A percentile compares a stretch with the other conserved stretches of the same genome.
Conservation (phyloP, 2,329 filamentous ascomycete species). For the Neobulgaria alba region DNA sequence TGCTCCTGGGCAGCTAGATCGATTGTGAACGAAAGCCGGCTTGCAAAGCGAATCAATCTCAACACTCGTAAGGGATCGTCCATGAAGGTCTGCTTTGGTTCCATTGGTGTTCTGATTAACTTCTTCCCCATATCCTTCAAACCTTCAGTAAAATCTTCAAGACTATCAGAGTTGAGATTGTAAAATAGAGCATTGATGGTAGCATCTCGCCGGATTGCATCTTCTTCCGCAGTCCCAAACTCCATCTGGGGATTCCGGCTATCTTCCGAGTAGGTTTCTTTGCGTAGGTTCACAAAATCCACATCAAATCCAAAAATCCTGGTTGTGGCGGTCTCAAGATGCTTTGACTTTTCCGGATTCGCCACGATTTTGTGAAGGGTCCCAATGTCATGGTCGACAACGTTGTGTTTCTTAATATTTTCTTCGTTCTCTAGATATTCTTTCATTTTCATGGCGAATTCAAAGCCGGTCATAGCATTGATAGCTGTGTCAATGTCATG, state of each 20-base stretch:
- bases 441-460: slow-evolving; percentile 62
- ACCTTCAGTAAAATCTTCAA: slow-evolving; percentile 84
- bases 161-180: slow-evolving; percentile 68
- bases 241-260: slow-evolving; percentile 88
- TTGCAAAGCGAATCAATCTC: slow-evolving; percentile 82
- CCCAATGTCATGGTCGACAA: slow-evolving; percentile 52
- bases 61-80: slow-evolving; percentile 87
- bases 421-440: slow-evolving; percentile 56
- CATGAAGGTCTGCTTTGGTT: slow-evolving; percentile 85
- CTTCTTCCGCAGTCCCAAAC: slow-evolving; percentile 85
- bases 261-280: slow-evolving; percentile 82
- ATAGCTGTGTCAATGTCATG: slow-evolving; percentile 82
- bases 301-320: slow-evolving; percentile 80
- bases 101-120: slow-evolving; percentile 76
- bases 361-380: slow-evolving; percentile 80
- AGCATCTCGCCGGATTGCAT: slow-evolving; percentile 81
- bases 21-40: slow-evolving; percentile 71
- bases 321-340: slow-evolving; percentile 85
- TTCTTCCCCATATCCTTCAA: slow-evolving; percentile 63
- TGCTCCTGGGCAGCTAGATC: slow-evolving; percentile 57
- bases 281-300: slow-evolving; percentile 89
- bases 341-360: slow-evolving; percentile 94
- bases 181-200: slow-evolving; percentile 96
- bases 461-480: slow-evolving; percentile 74
- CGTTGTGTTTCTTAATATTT: slow-evolving; percentile 52